Evolutionary conservation across 495 filamentous ascomycete genomes (phyloP), one percentile per base, ranked within the genome.

Genomic region (Durotheca rogersii): DNA sequence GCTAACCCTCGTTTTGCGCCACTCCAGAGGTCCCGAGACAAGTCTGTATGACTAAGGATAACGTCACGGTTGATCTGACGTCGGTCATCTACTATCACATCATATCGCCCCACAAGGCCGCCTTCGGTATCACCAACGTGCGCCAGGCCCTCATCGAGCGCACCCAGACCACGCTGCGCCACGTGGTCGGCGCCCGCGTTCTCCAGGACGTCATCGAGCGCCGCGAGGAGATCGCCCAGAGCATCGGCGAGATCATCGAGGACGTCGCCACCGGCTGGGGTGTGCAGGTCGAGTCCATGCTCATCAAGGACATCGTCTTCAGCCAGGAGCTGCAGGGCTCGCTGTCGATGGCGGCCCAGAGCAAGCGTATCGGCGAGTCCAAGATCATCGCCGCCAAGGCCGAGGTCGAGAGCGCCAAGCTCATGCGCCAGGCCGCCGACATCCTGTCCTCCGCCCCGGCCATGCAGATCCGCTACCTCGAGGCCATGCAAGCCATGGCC

Each of bases 61-160:
- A 97, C 60, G 93, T 97, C 48, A 94, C 86, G 17, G 80, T 98
- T 34, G 82, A 92, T 61, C 79, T 98, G 48, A 97, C 90, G 25
- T 92, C 87, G 19, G 93, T 99, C 55, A 99, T 99, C 76, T 99
- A 99, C 80, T 99, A 99, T 77, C 89, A 95, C 78, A 89, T 99
- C 65, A 85, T 81, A 42, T 89, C 88, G 6, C 93, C 93, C 1
- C 93, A 97, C 81, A 96, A 94, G 74, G 88, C 91, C 47, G 94
- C 94, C 30, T 99, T 99, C 67, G 94, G 93, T 53, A 97, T 99
- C 69, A 70, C 81, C 71, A 94, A 99, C 71, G 86, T 99, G 51
- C 86, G 84, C 53, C 89, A 94, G 68, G 93, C 93, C 7, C 88
- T 99, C 43, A 77, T 97, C 47, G 93, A 99, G 79, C 91, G 93